Base-by-base conservation (phyloP, 1,284 basidiomycete genomes). In the Schizophyllum amplum region DNA sequence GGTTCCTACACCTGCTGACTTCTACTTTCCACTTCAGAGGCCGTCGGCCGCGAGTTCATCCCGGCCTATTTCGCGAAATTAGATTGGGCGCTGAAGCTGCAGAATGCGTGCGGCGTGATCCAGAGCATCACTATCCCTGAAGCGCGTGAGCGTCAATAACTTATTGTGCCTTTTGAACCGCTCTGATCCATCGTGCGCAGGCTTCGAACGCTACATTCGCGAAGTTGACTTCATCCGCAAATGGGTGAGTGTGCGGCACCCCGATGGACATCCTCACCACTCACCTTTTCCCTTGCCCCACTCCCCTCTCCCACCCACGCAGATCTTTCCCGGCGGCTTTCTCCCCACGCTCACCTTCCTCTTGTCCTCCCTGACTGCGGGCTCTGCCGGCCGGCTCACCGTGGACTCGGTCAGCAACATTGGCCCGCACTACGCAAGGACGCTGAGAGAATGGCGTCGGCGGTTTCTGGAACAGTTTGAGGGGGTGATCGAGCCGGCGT, bases 81-180 rank as follows among this genome's bases (percentile, higher is more conserved):
- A 47, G 81, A 91, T 65, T 83, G 84, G 75, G 87, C 85, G 5
- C 67, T 92, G 71, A 89, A 90, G 63, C 69, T 69, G 47, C 71
- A 79, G 23, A 75, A 72, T 13, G 87, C 82, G 0, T 82, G 83
- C 1, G 89, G 85, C 1, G 86, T 87, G 49, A 80, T 92, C 24
- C 89, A 92, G 69, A 83, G 83, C 27, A 92, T 91, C 65, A 91
- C 86, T 3, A 86, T 92, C 53, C 89, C 90, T 0, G 90, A 92
- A 75, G 76, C 81, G 4, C 75, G 88, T 82, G 59, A 62, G 80
- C 77, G 5, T 47, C 50, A 23, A 48, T 33, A 24, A 33, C 26
- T 54, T 51, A 21, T 24, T 24, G 49, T 23, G 9, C 49, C 21
- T 26, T 23, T 55, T 53, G 55, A 46, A 11, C 22, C 54, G 46